Evolutionary conservation across 495 filamentous ascomycete genomes (phyloP).

Genomic region (Aspergillus asperescens): DNA sequence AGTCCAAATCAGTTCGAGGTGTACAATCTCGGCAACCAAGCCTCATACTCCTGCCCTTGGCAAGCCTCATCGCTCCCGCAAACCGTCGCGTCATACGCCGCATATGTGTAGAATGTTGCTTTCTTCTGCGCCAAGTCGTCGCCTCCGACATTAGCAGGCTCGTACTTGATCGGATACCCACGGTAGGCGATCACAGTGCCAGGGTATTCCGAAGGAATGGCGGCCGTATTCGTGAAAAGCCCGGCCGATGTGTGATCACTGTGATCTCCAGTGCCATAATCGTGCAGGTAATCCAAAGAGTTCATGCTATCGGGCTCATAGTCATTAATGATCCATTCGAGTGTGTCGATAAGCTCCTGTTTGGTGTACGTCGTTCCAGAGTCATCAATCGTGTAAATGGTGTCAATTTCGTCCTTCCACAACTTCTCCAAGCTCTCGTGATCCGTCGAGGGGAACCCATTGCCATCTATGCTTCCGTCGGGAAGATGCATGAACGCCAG

Average conservation of each 20-base stretch:
- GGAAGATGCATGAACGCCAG: conserved; percentile 20
- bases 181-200: conserved; percentile 12
- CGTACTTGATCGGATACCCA: conserved; percentile 12
- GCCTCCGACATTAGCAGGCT: not conserved
- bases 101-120: conserved; percentile 9
- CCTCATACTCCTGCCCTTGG: conserved; percentile 1
- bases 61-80: conserved; percentile 8
- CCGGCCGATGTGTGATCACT: conserved; percentile 18
- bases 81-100: not conserved
- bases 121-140: conserved; percentile 7
- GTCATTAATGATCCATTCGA: conserved; percentile 7
- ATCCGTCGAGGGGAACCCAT: conserved; percentile 8
- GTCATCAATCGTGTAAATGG: conserved; percentile 8
- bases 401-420: conserved; percentile 10
- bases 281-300: conserved; percentile 10
- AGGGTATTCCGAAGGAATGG: not conserved
- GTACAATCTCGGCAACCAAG: conserved; percentile 10
- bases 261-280: conserved; percentile 15
- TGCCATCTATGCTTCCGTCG: conserved; percentile 14
- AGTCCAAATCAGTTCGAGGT: not conserved
- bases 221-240: conserved; percentile 6
- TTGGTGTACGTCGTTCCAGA: conserved; percentile 10
- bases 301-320: conserved; percentile 16
- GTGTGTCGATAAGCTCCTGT: conserved; percentile 6
- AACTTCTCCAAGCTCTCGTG: conserved; percentile 16